Base-by-base conservation (phyloP, 148 eudicot genomes). In the Vaccinium macrocarpon region DNA sequence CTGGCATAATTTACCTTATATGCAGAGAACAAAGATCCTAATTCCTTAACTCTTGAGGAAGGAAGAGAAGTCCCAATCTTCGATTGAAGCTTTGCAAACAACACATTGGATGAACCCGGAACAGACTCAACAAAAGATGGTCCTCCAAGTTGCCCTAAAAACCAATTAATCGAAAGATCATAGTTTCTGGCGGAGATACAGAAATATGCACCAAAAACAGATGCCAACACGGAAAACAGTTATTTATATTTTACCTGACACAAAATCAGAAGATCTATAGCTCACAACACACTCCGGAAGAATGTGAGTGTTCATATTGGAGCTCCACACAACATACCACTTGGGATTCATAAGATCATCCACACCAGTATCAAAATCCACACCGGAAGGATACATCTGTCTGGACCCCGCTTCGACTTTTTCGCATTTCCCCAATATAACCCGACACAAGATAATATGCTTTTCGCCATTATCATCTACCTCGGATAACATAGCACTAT, bases 271-370 rank as follows among this genome's bases (percentile, higher is more conserved):
- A 80, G 89, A 82, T 79, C 85, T 90, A 89, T 88, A 92, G 88
- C 93, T 93, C 48, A 93, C 89, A 38, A 93, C 88, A 56, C 88
- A 91, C 79, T 91, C 92, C 0, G 98, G 98, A 50, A 91, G 87
- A 80, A 94, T 92, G 83, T 89, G 92, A 6, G 91, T 91, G 79
- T 91, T 93, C 98, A 93, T 93, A 80, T 90, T 91, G 27, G 87
- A 77, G 29, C 77, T 68, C 98, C 98, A 94, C 32, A 93, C 91
- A 25, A 92, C 87, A 49, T 88, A 91, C 91, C 89, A 90, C 56
- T 88, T 93, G 2, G 98, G 94, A 82, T 90, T 88, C 62, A 4
- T 76, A 57, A 91, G 78, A 84, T 94, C 87, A 82, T 94, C 95
- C 42, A 89, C 91, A 62, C 95, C 98, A 11, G 91, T 82, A 85